These are phyloP conservation scores for Kodamaea sp. DNA, from an alignment of 1,139 yeast genomes.

Conservation along the genomic window DNA sequence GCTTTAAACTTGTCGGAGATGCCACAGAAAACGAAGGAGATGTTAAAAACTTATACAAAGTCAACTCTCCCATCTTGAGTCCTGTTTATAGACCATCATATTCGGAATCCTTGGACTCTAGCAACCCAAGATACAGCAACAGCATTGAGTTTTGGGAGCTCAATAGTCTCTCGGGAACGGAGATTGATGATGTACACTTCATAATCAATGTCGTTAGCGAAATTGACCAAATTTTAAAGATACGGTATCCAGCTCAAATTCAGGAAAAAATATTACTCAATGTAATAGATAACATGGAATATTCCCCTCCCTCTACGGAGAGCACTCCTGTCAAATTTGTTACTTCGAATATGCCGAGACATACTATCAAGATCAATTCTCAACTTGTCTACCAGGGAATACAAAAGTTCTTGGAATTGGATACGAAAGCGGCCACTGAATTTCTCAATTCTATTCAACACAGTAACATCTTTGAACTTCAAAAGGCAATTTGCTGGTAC, in stretches of 20 bases:
- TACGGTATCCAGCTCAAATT: conserved; percentile 17
- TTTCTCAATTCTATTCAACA: conserved; percentile 31
- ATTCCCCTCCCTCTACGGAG: conserved; percentile 39
- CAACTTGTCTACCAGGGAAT: conserved; percentile 33
- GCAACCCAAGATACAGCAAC: conserved; percentile 14
- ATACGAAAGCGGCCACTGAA: conserved; percentile 33
- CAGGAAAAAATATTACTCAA: conserved; percentile 32
- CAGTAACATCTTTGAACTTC: conserved; percentile 40
- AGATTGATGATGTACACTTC: conserved; percentile 25
- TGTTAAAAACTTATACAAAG: conserved; percentile 5
- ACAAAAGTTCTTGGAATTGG: conserved; percentile 29
- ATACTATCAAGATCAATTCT: conserved; percentile 39
- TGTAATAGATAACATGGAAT: conserved; percentile 43
- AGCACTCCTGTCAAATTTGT: conserved; percentile 29
- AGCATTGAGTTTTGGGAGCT: conserved; percentile 34
- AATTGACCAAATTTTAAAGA: conserved; percentile 18
- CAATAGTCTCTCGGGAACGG: conserved; percentile 17
- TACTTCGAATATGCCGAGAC: conserved; percentile 16
- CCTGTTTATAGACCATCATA: conserved; percentile 29
- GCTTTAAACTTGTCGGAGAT: conserved; percentile 19
- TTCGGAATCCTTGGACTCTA: conserved; percentile 3
- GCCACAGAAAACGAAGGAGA: conserved; percentile 4
- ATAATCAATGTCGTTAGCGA: conserved; percentile 33
- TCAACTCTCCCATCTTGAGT: conserved; percentile 41
- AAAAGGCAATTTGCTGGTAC: conserved; percentile 34